Evolutionary conservation across 2,329 filamentous ascomycete genomes (phyloP).

Genomic region (Colletotrichum sp.): DNA sequence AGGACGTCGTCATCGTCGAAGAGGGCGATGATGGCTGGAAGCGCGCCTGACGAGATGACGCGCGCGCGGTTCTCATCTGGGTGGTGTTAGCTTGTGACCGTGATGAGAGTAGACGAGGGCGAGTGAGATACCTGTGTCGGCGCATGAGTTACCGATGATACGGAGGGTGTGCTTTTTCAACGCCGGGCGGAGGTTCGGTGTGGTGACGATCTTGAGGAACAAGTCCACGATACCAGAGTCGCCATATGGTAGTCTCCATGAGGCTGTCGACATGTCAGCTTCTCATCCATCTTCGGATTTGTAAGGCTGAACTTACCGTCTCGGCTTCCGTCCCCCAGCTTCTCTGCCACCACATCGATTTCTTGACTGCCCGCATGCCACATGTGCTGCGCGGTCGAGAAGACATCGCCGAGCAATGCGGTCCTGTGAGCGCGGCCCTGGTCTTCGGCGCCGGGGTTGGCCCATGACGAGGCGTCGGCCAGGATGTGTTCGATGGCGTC

Average conservation of each 20-base stretch:
- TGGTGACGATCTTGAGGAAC: conserved; percentile 53
- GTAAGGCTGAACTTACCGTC: conserved; percentile 49
- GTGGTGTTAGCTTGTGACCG: not conserved
- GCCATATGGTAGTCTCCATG: conserved; percentile 62
- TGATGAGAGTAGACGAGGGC: not conserved
- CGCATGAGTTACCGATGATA: conserved; percentile 66
- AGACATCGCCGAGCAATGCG: conserved; percentile 30
- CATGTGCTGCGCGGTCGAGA: conserved; percentile 42
- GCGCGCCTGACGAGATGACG: conserved; percentile 53
- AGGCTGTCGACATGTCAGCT: conserved; percentile 41
- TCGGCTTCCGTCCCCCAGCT: conserved; percentile 60
- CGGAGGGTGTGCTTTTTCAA: conserved; percentile 62
- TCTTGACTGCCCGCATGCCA: conserved; percentile 44
- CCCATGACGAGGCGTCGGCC: conserved; percentile 1
- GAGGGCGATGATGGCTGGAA: conserved; percentile 53
- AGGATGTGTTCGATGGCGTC: conserved; percentile 4
- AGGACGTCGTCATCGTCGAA: conserved; percentile 54
- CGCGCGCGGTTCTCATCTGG: conserved; percentile 64
- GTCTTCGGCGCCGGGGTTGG: not conserved
- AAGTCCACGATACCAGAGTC: conserved; percentile 63
- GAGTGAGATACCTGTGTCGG: conserved; percentile 55
- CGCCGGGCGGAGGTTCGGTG: conserved; percentile 40
- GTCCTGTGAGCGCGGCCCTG: conserved; percentile 1
- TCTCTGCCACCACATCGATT: conserved; percentile 54
- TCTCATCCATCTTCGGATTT: not conserved